Base-by-base conservation (phyloP, 495 filamentous ascomycete genomes). In the Thozetella sp. region DNA sequence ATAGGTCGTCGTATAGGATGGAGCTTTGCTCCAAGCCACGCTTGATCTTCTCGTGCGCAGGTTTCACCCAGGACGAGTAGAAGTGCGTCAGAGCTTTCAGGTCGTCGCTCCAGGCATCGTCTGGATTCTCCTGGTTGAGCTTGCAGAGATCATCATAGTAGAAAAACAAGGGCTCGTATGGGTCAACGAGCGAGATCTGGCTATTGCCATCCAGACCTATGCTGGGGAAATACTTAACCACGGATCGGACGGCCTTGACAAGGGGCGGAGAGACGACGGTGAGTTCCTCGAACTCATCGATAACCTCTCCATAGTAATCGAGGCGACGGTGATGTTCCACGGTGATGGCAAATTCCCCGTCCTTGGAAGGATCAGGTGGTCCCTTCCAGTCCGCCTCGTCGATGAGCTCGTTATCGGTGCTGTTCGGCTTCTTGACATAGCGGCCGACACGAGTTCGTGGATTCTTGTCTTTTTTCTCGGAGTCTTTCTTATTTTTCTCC, bases 111-210 rank as follows among this genome's bases (percentile, higher is more conserved):
- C 34, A 25, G 13, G 22, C 37, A 11, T 27, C 3, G 43, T 52
- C 27, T 4, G 25, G 19, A 26, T 58, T 27, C n/a, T 58, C 20
- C 25, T 58, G 19, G 11, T 2, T 23, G 25, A 58, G 11, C 13
- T 34, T 52, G 9, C n/a, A 46, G 19, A 58, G 46, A 17, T 58
- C 22, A 11, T 58, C 56, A 27, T 25, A 58, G 45, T 58, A 58
- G 25, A 58, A 58, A 46, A 58, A 58, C 22, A 58, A 26, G 15
- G 56, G 56, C 1, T 43, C 56, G 46, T 58, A 58, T 6, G 56
- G 56, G 1, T 43, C 56, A 6, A n/a, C 26, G 22, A 58, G 25
- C 2, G 46, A 27, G 6, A 58, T 46, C 19, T 58, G 25, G 43
- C 46, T 46, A 25, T n/a, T n/a, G n/a, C 56, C 56, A 19, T 52